Percentiles rank a stretch among this genome's conserved stretches.
These are phyloP conservation scores for Pythium monospermum DNA, from an alignment of 352 stramenopile genomes.

Conservation along the genomic window DNA sequence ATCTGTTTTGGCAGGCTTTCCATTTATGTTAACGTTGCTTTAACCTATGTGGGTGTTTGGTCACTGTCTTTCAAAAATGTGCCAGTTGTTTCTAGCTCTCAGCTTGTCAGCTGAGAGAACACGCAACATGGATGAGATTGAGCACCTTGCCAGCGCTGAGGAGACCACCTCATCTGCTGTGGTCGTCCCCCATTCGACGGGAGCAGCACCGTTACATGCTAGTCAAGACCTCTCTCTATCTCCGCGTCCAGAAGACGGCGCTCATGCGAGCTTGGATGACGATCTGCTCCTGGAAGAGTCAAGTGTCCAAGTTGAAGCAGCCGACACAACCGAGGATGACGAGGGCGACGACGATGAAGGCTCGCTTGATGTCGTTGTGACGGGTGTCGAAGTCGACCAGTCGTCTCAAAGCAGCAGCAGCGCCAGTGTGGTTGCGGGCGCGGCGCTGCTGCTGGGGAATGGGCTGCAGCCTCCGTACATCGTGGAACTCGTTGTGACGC, in stretches of 20 bases:
- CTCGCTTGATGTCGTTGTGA: constrained; percentile 60
- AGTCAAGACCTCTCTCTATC: background rate
- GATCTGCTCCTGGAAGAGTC: background rate
- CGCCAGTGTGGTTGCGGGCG: constrained; percentile 19
- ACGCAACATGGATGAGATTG: background rate
- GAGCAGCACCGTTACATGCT: too few relatives aligned
- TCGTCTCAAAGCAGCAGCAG: constrained; percentile 8
- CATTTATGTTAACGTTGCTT: too few relatives aligned
- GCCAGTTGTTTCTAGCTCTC: too few relatives aligned
- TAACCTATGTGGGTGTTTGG: too few relatives aligned
- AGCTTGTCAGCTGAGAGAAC: too few relatives aligned
- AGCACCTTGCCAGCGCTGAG: background rate
- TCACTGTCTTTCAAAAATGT: too few relatives aligned
- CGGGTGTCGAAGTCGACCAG: constrained; percentile 40
- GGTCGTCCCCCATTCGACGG: too few relatives aligned
- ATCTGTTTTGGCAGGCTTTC: too few relatives aligned
- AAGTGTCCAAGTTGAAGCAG: constrained; percentile 14
- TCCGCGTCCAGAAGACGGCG: background rate
- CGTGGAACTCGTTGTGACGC: constrained; percentile 64
- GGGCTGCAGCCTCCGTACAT: constrained; percentile 25
- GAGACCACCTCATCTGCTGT: too few relatives aligned
- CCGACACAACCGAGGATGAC: constrained; percentile 4
- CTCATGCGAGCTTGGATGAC: background rate
- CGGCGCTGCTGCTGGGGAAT: constrained; percentile 28
- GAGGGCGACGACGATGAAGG: constrained; percentile 22